Percentiles rank a stretch among this genome's conserved stretches.
Evolutionary conservation across 306 rosid genomes (phyloP).

Genomic region (Bauhinia variegata): DNA sequence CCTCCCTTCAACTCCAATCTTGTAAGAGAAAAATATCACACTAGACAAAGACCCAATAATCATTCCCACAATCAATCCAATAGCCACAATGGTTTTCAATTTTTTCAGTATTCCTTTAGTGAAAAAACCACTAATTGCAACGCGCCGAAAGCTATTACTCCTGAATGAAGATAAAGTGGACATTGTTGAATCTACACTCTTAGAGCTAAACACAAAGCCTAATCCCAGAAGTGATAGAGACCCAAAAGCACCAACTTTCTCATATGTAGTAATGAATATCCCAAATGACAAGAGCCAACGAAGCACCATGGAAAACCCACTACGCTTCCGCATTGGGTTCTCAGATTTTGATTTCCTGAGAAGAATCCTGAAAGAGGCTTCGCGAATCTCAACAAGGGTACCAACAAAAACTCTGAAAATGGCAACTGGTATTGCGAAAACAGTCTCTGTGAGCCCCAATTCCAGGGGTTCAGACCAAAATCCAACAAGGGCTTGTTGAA

Average conservation of each 20-base stretch:
- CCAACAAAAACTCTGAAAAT: slow-evolving; percentile 68
- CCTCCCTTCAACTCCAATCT: slow-evolving; percentile 92
- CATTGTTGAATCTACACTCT: slow-evolving; percentile 76
- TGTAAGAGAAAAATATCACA: slow-evolving; percentile 76
- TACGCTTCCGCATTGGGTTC: slow-evolving; percentile 35
- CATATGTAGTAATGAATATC: slow-evolving; percentile 72
- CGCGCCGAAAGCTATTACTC: slow-evolving; percentile 70
- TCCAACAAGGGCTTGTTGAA: slow-evolving; percentile 69
- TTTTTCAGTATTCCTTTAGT: slow-evolving; percentile 66
- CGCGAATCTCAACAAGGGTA: slow-evolving; percentile 79
- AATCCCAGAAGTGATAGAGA: slow-evolving; percentile 60
- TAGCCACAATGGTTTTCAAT: slow-evolving; percentile 73
- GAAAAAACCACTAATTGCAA: slow-evolving; percentile 66
- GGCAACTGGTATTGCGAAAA: slow-evolving; percentile 76
- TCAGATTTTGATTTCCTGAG: slow-evolving; percentile 58
- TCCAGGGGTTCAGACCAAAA: slow-evolving; percentile 82
- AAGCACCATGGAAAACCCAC: slow-evolving; percentile 71
- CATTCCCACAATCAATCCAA: slow-evolving; percentile 81
- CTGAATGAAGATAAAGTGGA: slow-evolving; percentile 69
- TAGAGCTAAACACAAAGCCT: slow-evolving; percentile 72
- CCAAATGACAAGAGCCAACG: slow-evolving; percentile 80
- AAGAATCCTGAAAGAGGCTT: slow-evolving; percentile 49
- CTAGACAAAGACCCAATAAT: slow-evolving; percentile 77
- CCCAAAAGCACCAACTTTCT: slow-evolving; percentile 67
- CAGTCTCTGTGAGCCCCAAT: slow-evolving; percentile 82